Conservation (phyloP, 768 basidiomycete species). For the Paxillus involutus region DNA sequence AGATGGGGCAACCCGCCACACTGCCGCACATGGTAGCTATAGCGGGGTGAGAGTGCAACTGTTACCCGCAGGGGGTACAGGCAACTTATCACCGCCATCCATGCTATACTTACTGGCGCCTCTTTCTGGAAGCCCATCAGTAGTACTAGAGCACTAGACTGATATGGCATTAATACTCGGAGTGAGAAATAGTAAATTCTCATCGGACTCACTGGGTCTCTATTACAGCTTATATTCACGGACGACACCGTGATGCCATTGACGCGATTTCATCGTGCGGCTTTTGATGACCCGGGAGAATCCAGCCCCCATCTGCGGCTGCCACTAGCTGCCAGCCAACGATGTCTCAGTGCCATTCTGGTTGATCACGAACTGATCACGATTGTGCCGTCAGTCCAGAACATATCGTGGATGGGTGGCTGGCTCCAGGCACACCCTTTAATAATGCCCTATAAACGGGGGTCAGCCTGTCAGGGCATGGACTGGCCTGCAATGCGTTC, state of each 20-base stretch:
- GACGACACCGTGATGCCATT: constrained; percentile 26
- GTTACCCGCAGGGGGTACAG: background rate
- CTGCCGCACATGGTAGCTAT: background rate
- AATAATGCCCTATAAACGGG: background rate
- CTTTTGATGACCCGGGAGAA: constrained; percentile 22
- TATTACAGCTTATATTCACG: background rate
- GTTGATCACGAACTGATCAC: background rate
- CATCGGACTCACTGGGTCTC: too few species aligned
- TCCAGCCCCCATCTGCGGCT: constrained; percentile 13
- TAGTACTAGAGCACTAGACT: background rate
- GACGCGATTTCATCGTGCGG: constrained; percentile 19
- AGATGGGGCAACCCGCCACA: background rate
- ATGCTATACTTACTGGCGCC: constrained; percentile 21
- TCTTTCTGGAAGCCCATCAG: background rate
- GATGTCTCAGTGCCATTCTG: too few species aligned
- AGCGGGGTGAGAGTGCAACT: background rate
- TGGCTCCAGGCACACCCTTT: background rate
- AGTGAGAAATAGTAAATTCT: constrained; percentile 10
- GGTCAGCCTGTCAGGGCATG: too few species aligned
- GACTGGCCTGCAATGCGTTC: too few species aligned
- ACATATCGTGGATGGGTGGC: background rate
- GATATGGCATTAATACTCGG: constrained; percentile 14
- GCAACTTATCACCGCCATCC: constrained; percentile 3
- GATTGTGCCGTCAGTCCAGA: constrained; percentile 1
- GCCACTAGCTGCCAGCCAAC: background rate